Conservation (phyloP, 371 early-diverging fungal species). For the Zychaea mexicana region DNA sequence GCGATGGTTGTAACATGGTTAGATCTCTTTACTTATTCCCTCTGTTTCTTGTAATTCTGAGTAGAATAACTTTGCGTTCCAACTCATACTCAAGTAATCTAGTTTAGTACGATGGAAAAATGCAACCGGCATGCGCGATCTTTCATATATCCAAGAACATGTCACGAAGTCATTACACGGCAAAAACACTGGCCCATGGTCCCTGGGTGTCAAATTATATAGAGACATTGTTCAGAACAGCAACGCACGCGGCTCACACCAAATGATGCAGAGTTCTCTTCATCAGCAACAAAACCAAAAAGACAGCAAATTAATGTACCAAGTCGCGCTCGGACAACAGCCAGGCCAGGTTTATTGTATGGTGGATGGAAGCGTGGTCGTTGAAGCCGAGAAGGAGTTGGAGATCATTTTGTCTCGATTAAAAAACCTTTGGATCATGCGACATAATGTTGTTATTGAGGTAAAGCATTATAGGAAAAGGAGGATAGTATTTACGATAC, state of each 20-base stretch:
- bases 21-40: not conserved
- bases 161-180: slow-evolving; percentile 53
- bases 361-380: slow-evolving; percentile 55
- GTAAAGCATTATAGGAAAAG: slow-evolving; percentile 15
- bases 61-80: not conserved
- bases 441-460: slow-evolving; percentile 50
- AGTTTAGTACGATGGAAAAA: slow-evolving; percentile 58
- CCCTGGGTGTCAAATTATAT: slow-evolving; percentile 46
- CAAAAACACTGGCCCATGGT: slow-evolving; percentile 52
- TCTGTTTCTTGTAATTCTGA: too few relatives aligned
- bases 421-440: slow-evolving; percentile 52
- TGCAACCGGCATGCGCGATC: slow-evolving; percentile 56
- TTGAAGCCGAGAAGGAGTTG: slow-evolving; percentile 54
- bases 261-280: slow-evolving; percentile 6
- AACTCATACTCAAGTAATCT: not conserved
- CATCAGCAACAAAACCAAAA: slow-evolving; percentile 23
- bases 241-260: not conserved
- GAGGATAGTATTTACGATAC: not conserved
- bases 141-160: slow-evolving; percentile 47
- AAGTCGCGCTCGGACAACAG: slow-evolving; percentile 50
- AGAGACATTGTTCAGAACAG: slow-evolving; percentile 37
- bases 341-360: slow-evolving; percentile 54
- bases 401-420: slow-evolving; percentile 47
- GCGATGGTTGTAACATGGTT: not conserved
- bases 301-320: slow-evolving; percentile 44